Evolutionary conservation across 768 basidiomycete genomes (phyloP), one percentile per base, ranked within the genome.

Genomic region (Leccinum disarticulatum): DNA sequence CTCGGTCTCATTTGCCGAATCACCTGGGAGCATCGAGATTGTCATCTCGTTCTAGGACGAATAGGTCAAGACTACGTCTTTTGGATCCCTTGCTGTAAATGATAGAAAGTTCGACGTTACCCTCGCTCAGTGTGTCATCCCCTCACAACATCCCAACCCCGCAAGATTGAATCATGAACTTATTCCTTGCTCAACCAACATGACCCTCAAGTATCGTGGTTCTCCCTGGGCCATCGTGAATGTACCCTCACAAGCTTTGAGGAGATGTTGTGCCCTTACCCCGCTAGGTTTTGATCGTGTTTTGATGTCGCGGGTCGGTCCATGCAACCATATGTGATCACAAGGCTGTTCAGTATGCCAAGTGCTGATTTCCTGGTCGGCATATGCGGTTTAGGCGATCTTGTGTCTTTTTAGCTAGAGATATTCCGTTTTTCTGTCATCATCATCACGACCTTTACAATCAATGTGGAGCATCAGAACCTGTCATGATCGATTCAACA

Each of bases 241-340:
- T 73, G 52, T 52, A 65, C 64, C 46, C 61, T 64, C 33, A 66
- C 66, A 30, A 76, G 73, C 59, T 74, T 77, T 56, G 70, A 82
- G 78, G 70, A 80, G 87, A 54, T 78, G 79, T 64, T 87, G 86
- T 67, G 86, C 85, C 9, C 87, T 87, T 25, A 85, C 84, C 11
- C 84, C 89, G 68, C 72, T 88, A 41, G 85, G 83, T 46, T 88
- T 88, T 68, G 75, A 80, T 64, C 83, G 85, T 66, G 83, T 84
- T 14, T 78, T 84, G 49, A 79, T 90, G 48, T 72, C 78, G 61
- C 82, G 83, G 6, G 86, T 85, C 33, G 83, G 80, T 31, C 87
- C 89, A 72, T 88, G 71, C 79, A 55, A 49, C 36, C 31, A 15
- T 36, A 52, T 30, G 6, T 57, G 28, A n/a, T 33, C 58, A 31